Evolutionary conservation across 2,329 filamentous ascomycete genomes (phyloP), one percentile per base, ranked within the genome.

Genomic region (Alternaria sp.): DNA sequence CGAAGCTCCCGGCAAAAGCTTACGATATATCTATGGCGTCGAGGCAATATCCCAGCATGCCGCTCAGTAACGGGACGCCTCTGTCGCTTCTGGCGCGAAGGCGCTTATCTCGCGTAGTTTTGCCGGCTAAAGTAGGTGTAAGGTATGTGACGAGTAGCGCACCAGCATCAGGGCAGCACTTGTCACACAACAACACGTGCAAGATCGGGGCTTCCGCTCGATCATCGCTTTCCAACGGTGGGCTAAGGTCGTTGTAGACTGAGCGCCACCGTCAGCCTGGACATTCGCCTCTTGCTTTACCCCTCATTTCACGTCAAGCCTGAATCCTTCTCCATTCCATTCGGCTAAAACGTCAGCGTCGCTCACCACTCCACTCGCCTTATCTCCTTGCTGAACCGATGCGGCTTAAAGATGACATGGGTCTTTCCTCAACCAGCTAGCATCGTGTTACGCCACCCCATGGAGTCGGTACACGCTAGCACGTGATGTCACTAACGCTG

Each of bases 141-240:
- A 41, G 33, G 33, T 43, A 30, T 20, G 33, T 43, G 49, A 55
- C 37, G 21, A 44, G 30, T 25, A 26, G 44, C 23, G 23, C 56
- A 45, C 20, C 25, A 41, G 37, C 37, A 37, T 61, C 37, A 51
- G 46, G 30, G 11, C 50, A 37, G 49, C 23, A 55, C 56, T 50
- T 60, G 33, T 60, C 50, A 60, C 44, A 37, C 33, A 37, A 37
- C 33, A 50, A 45, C 50, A 63, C 41, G 49, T 63, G 50, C 56
- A 50, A 37, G 44, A 26, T 50, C 23, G 14, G n/a, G 25, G 26
- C 37, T 37, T 55, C 18, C 20, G 30, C 44, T 44, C 49, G 43
- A 45, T 25, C 26, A 63, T 58, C 47, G 55, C 20, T 49, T 49
- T 50, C 30, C 44, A 54, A 44, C 43, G 47, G 49, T 18, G 18